These are phyloP conservation scores for Gracilaria gracilis DNA, from an alignment of 23 red algal species.

Conservation along the genomic window DNA sequence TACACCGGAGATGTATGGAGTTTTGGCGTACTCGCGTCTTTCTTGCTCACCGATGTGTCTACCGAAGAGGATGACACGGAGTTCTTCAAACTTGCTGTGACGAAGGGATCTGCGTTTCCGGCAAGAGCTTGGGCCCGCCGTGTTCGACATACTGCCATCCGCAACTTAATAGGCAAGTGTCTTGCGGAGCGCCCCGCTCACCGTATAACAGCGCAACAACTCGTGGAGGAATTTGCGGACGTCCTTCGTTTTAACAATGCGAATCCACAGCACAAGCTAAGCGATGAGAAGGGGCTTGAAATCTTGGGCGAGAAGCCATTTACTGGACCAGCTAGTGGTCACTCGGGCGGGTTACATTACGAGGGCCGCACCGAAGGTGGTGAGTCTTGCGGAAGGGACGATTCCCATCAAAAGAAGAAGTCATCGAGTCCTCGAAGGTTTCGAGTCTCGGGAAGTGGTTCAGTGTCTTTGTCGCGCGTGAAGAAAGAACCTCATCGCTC, in stretches of 20 bases:
- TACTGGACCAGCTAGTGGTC: not conserved
- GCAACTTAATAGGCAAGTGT: slow-evolving; percentile 39
- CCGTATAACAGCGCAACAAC: slow-evolving; percentile 30
- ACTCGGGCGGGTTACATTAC: not conserved
- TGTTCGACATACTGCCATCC: slow-evolving; percentile 3
- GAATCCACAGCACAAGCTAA: not conserved
- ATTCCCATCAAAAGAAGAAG: not conserved
- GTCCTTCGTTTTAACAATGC: not conserved
- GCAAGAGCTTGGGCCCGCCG: slow-evolving; percentile 30
- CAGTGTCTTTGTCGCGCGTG: not conserved
- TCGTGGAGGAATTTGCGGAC: slow-evolving; percentile 27
- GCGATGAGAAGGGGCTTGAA: not conserved
- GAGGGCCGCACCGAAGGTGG: not conserved
- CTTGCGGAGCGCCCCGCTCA: slow-evolving; percentile 20
- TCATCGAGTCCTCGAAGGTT: not conserved
- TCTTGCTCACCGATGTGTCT: slow-evolving; percentile 34
- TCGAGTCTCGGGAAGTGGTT: not conserved
- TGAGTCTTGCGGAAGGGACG: not conserved
- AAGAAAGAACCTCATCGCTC: not conserved
- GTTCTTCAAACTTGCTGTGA: slow-evolving; percentile 5
- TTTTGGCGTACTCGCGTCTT: slow-evolving; percentile 55
- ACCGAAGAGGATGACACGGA: slow-evolving; percentile 28
- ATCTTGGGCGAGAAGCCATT: not conserved
- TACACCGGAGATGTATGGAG: slow-evolving; percentile 61
- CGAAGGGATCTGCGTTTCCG: not conserved